Evolutionary conservation across 1,139 yeast genomes (phyloP).

Genomic region (Yamadazyma conglobata): DNA sequence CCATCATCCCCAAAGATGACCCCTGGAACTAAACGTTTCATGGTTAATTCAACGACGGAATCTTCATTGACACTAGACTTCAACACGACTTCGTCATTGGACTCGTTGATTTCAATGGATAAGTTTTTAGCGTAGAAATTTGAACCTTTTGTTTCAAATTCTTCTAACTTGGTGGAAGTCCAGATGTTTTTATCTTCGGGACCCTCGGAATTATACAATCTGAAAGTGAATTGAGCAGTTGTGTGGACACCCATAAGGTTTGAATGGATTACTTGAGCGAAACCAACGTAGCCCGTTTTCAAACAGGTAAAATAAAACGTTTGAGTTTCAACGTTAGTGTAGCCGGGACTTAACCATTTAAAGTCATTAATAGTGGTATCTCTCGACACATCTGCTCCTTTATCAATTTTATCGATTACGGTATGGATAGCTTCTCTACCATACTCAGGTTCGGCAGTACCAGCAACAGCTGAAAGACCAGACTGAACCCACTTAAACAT

Average conservation of each 20-base stretch:
- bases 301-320: constrained; percentile 79
- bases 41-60: constrained; percentile 66
- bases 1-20: constrained; percentile 91
- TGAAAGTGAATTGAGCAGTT: constrained; percentile 93
- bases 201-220: constrained; percentile 58
- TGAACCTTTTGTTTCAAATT: constrained; percentile 72
- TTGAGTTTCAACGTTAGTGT: constrained; percentile 92
- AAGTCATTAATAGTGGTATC: constrained; percentile 64
- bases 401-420: constrained; percentile 59
- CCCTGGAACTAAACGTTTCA: constrained; percentile 69
- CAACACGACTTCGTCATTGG: constrained; percentile 52
- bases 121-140: constrained; percentile 75
- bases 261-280: constrained; percentile 92
- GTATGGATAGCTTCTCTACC: constrained; percentile 90
- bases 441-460: constrained; percentile 95
- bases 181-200: constrained; percentile 52
- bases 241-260: constrained; percentile 85
- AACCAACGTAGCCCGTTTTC: constrained; percentile 66
- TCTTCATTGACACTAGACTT: constrained; percentile 65
- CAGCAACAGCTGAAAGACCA: constrained; percentile 89
- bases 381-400: constrained; percentile 31
- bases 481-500: constrained; percentile 89
- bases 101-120: constrained; percentile 59
- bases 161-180: constrained; percentile 88
- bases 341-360: constrained; percentile 68